Evolutionary conservation across 805 yeast species (phyloP).

Genomic region (Metschnikowia lochheadii): DNA sequence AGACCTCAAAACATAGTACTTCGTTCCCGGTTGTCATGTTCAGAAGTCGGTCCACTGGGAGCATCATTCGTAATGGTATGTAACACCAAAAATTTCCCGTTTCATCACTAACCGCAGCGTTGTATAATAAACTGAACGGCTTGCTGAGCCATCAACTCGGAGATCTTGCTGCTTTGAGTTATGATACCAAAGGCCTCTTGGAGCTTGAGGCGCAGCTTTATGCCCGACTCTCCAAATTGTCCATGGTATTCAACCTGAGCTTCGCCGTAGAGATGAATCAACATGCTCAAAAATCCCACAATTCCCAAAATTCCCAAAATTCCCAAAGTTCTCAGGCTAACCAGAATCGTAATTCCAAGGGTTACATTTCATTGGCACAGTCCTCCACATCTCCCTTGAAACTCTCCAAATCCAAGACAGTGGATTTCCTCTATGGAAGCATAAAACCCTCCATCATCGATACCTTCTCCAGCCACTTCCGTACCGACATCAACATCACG

Average conservation of each 20-base stretch:
- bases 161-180: slow-evolving; percentile 47
- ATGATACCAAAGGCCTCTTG: slow-evolving; percentile 22
- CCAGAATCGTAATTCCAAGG: too few species aligned
- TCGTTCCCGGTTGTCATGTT: background rate
- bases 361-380: too few species aligned
- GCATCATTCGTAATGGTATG: slow-evolving; percentile 14
- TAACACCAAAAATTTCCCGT: background rate
- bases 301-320: background rate
- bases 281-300: background rate
- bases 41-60: background rate
- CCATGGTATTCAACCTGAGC: background rate
- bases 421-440: background rate
- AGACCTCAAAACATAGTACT: too few species aligned
- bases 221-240: background rate
- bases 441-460: slow-evolving; percentile 5
- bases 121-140: slow-evolving; percentile 50
- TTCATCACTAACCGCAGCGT: slow-evolving; percentile 29
- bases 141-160: slow-evolving; percentile 55
- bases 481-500: slow-evolving; percentile 4
- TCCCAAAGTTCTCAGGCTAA: background rate
- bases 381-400: background rate
- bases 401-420: background rate
- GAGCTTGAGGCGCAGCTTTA: background rate
- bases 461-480: background rate
- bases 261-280: background rate